Evolutionary conservation across 2,329 filamentous ascomycete genomes (phyloP), one percentile per base, ranked within the genome.

Genomic region (Pseudogymnoascus pannorum): DNA sequence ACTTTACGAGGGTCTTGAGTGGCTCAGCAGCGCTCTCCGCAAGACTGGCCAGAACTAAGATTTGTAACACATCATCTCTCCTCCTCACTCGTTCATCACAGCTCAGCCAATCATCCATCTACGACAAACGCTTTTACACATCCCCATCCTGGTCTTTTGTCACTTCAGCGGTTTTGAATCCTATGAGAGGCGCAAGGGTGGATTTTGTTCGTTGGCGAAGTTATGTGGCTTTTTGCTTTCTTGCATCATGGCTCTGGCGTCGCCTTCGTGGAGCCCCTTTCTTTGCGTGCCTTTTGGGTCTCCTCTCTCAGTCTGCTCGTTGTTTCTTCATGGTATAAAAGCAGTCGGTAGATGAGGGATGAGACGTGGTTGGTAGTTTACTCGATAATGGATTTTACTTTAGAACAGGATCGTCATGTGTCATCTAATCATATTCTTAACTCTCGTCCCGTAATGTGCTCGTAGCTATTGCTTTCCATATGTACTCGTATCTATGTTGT

Each of bases 1-100:
- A 91, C 89, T 97, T 73, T 97, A 97, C 80, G 93, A 97, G 82
- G 93, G 93, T 87, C 91, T 97, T 73, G 92, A 93, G 81, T 93
- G 90, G 89, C 87, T 92, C 74, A 88, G 88, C 76, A 87, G 85
- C 76, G 89, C 88, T 73, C 86, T 94, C 77, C 86, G 87, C 78
- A 92, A 92, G 84, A 80, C 83, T 72, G 82, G 82, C 72, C 81
- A 83, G 73, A 79, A 84, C 77, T 86, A 86, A 79, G 80, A 64
- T 57, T 66, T 59, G 31, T 44, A 59, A 40, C 57, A 58, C 35
- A 58, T 58, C 57, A 58, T 58, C 57, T 58, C 35, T 58, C 35
- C 57, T 22, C 54, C 54, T 60, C 60, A 31, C 60, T 58, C 42
- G 59, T 61, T 51, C 26, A 60, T 61, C 40, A 31, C 42, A 61